Evolutionary conservation across 2,329 filamentous ascomycete species (phyloP), one percentile per base, ranked within the genome.

Genomic region (Aspergillus terreus): DNA sequence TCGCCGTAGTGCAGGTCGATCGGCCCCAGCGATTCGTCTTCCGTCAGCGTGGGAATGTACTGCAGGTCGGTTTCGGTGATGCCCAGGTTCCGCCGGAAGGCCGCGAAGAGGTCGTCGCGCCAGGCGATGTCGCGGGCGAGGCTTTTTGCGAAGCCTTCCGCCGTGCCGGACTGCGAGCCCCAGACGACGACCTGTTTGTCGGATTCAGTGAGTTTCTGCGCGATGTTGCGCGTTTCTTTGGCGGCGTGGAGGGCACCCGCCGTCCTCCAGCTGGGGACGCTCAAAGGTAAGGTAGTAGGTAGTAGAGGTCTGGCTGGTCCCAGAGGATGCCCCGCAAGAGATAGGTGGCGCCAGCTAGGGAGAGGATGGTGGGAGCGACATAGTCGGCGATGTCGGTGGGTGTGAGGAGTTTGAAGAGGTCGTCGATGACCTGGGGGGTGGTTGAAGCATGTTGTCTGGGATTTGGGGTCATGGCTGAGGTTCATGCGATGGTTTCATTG

Each of bases 31-130:
- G 95, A 77, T 40, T 83, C 83, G 10, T 87, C 82, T 56, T 83
- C 82, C 57, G 92, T 81, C 61, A 95, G 90, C 50, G 87, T 83
- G 47, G 92, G 90, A 70, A 95, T 88, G 68, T 96, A 96, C 49
- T 92, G 85, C 49, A 88, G 88, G 69, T 95, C 90, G 50, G 89
- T 88, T 74, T 96, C 92, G 71, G 95, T 85, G 49, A 96, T 77
- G 32, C 84, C 82, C 82, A 96, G 86, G 68, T 87, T 84, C 58
- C 86, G 80, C 19, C 85, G 80, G 49, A 96, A 79, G 51, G 86
- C 84, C 58, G 80, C 77, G 88, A 92, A 96, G 86, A 96, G 94
- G 53, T 88, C 87, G 61, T 96, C 92, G 75, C 96, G 96, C 92
- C 92, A 96, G 51, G 90, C 86, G 64, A 96, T 90, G 71, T 96